These are phyloP conservation scores for Candida tetrigidarum DNA, from an alignment of 1,139 yeast species.

Conservation along the genomic window DNA sequence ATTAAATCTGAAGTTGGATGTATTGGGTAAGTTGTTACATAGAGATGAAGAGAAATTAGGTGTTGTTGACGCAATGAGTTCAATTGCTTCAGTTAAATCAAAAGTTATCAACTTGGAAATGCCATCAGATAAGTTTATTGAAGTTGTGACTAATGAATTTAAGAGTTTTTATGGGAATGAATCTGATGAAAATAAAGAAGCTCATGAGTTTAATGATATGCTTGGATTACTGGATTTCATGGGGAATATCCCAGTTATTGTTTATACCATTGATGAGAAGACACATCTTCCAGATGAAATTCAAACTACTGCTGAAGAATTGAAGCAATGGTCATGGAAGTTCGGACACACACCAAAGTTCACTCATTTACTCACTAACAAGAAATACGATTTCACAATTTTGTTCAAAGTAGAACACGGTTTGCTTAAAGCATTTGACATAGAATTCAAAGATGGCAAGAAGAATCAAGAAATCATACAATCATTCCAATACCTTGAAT, in stretches of 20 bases:
- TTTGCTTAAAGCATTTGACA: constrained; percentile 25
- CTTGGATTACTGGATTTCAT: constrained; percentile 41
- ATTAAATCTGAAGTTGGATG: constrained; percentile 62
- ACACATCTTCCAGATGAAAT: constrained; percentile 53
- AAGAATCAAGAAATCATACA: constrained; percentile 23
- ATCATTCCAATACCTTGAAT: constrained; percentile 35
- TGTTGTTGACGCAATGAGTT: constrained; percentile 56
- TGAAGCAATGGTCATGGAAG: constrained; percentile 70
- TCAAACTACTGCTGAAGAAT: constrained; percentile 40
- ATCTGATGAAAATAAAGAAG: constrained; percentile 16
- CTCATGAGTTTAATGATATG: constrained; percentile 30
- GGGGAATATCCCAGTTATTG: constrained; percentile 20
- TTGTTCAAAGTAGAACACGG: constrained; percentile 48
- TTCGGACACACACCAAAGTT: constrained; percentile 76
- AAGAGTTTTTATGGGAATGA: constrained; percentile 36
- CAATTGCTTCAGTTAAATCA: constrained; percentile 77
- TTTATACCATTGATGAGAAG: constrained; percentile 27
- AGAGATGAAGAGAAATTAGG: constrained; percentile 50
- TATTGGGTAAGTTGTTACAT: constrained; percentile 60
- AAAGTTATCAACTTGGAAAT: constrained; percentile 70
- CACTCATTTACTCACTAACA: constrained; percentile 45
- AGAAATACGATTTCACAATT: constrained; percentile 34
- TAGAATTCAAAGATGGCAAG: constrained; percentile 17
- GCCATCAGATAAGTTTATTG: constrained; percentile 49
- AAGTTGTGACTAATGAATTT: constrained; percentile 52